phyloP scores from a whole-genome alignment of 129 eudicot genomes.

The Saussurea involucrata region DNA sequence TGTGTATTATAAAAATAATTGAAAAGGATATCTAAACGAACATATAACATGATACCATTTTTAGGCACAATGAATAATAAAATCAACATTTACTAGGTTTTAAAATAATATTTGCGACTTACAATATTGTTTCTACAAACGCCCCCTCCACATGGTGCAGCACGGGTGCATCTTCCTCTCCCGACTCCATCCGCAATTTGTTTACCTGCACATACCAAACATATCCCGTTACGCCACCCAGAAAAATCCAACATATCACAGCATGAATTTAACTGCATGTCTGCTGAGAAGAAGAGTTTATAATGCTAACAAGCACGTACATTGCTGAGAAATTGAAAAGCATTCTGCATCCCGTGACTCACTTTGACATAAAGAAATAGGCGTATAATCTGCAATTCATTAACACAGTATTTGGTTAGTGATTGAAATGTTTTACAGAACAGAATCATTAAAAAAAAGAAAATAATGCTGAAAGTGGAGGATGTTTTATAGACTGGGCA shows the following conservation, averaged over 20 bases:
- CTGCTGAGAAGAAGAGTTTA: neutral
- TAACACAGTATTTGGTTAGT: conserved; percentile 16
- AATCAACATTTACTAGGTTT: neutral
- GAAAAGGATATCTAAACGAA: neutral
- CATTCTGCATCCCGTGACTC: conserved; percentile 64
- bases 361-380: conserved; percentile 77
- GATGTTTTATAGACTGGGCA: neutral
- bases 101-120: conserved; percentile 26
- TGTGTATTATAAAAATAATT: neutral
- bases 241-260: neutral
- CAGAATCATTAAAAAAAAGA: neutral
- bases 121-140: conserved; percentile 87
- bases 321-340: conserved; percentile 93
- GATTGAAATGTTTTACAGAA: neutral
- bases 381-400: conserved; percentile 66
- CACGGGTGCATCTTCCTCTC: conserved; percentile 67
- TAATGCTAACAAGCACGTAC: conserved; percentile 42
- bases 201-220: conserved; percentile 40
- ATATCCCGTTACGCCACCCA: neutral
- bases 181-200: conserved; percentile 64
- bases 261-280: neutral
- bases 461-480: neutral
- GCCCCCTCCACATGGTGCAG: conserved; percentile 89
- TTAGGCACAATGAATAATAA: neutral
- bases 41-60: neutral